Evolutionary conservation across 169 alveolate genomes (phyloP).

Genomic region (Pseudocohnilembus persalinus): DNA sequence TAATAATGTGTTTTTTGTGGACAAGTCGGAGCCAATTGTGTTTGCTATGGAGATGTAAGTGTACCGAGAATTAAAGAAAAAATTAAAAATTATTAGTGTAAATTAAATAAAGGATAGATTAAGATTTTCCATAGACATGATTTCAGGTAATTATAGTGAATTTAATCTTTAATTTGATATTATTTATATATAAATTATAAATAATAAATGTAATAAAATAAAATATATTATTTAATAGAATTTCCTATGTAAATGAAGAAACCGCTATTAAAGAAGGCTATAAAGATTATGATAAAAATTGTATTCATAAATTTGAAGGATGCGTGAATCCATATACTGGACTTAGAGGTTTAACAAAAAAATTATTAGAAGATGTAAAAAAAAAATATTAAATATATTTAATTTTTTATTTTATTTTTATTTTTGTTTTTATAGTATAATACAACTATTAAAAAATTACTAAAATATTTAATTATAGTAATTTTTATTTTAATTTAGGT

Average conservation of each 20-base stretch:
- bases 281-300: not conserved
- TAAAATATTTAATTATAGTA: no score
- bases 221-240: no score
- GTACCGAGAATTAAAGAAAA: not conserved
- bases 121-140: not conserved
- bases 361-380: not conserved
- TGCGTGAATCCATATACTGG: not conserved
- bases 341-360: not conserved
- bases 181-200: no score
- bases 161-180: no score
- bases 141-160: not conserved
- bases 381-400: no score
- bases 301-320: not conserved
- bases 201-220: no score
- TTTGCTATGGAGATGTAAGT: not conserved
- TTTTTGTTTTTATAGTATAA: no score
- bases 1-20: not conserved
- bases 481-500: not conserved
- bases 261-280: not conserved
- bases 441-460: not conserved
- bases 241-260: not conserved
- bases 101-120: not conserved
- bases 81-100: not conserved
- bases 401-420: no score
- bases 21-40: not conserved